Percentiles rank a stretch among this genome's conserved stretches.
Conservation (phyloP, 371 early-diverging fungal species). For the Chytridiales sp. region DNA sequence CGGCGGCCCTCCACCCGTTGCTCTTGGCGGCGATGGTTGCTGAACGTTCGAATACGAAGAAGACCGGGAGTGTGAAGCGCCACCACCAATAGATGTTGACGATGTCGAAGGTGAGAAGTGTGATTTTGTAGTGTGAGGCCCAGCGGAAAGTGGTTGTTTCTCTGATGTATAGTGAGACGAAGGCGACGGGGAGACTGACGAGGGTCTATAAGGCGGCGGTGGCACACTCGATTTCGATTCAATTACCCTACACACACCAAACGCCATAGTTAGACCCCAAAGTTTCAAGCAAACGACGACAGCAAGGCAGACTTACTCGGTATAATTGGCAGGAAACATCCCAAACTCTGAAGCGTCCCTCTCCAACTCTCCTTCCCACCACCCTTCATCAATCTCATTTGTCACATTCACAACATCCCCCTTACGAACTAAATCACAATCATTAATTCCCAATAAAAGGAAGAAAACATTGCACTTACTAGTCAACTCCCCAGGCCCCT, state of each 20-base stretch:
- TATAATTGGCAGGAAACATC: conserved; percentile 55
- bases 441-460: neutral
- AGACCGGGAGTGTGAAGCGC: no score
- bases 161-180: no score
- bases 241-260: neutral
- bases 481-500: conserved; percentile 45
- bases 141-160: no score
- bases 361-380: conserved; percentile 53
- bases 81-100: no score
- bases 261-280: conserved; percentile 2
- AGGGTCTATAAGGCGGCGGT: no score
- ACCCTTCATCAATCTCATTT: conserved; percentile 52
- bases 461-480: conserved; percentile 18
- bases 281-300: neutral
- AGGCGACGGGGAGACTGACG: neutral
- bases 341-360: conserved; percentile 41
- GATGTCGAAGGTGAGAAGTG: no score
- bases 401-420: conserved; percentile 50
- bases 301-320: conserved; percentile 34
- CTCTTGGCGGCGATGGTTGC: neutral
- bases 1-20: conserved; percentile 13
- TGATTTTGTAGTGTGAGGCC: no score
- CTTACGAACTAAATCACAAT: conserved; percentile 31
- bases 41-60: neutral
- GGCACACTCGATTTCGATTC: neutral